These are phyloP conservation scores for Hortaea werneckii DNA, from an alignment of 2,329 filamentous ascomycete genomes.

Conservation along the genomic window DNA sequence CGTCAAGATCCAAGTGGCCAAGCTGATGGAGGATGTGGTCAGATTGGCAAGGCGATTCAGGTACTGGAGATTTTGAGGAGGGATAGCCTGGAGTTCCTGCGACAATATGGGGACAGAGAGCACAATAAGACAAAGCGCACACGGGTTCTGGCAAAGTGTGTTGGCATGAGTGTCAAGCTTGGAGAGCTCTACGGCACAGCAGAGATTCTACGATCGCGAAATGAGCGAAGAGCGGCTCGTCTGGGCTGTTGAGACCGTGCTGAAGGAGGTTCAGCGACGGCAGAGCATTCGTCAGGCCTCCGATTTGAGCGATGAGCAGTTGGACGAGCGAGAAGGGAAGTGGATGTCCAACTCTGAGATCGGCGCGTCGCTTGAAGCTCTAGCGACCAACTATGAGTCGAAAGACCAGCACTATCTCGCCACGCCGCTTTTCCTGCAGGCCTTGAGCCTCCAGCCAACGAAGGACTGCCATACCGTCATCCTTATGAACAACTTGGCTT, in stretches of 20 bases:
- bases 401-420: conserved; percentile 70
- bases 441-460: conserved; percentile 56
- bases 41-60: conserved; percentile 59
- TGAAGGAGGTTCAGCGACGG: conserved; percentile 64
- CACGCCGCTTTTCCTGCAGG: conserved; percentile 77
- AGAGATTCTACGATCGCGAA: conserved; percentile 65
- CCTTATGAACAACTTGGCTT: conserved; percentile 77
- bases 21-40: conserved; percentile 68
- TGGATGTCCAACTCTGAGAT: conserved; percentile 64
- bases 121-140: conserved; percentile 44
- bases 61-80: conserved; percentile 66
- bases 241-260: conserved; percentile 69
- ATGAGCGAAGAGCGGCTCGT: conserved; percentile 65
- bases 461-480: conserved; percentile 67
- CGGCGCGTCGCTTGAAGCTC: conserved; percentile 65
- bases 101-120: conserved; percentile 33
- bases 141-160: conserved; percentile 60
- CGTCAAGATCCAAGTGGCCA: conserved; percentile 71
- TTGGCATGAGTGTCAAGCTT: conserved; percentile 72
- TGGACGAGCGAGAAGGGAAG: conserved; percentile 51
- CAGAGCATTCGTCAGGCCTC: conserved; percentile 25
- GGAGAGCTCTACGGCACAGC: conserved; percentile 72
- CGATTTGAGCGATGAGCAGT: conserved; percentile 18
- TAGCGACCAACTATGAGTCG: conserved; percentile 67
- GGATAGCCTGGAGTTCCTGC: conserved; percentile 51